Base-by-base conservation (phyloP, 441 rosid genomes). In the Erodium texanum region DNA sequence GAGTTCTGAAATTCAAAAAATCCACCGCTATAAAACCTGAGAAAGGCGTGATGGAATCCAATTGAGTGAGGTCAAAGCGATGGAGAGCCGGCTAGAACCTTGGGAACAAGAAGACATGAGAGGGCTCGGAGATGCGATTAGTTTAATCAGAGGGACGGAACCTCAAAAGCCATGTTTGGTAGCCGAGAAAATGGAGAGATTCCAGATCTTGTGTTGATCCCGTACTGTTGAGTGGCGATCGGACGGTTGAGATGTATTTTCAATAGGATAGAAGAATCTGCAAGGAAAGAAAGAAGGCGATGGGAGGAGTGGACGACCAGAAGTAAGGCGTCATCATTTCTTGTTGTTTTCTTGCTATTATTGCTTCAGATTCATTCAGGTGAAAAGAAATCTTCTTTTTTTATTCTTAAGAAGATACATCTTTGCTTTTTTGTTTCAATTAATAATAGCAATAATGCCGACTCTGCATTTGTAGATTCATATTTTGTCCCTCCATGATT, bases 61-160 rank as follows among this genome's bases (percentile, higher is more conserved):
- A 71, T 61, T 23, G 66, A 67, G 74, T 66, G 54, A 66, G 64
- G 75, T 72, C 70, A 75, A 77, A 56, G 43, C 2, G 69, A 29
- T 16, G 3, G 38, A 59, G 15, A 18, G 81, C 78, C 75, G 80
- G 82, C 80, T 20, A 61, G 34, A 27, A 36, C 41, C 41, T 36
- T 36, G 41, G 11, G 29, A 32, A 63, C 72, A 59, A 67, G 43
- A 68, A 27, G 76, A 78, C 82, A 75, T 6, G 27, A 0, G 24
- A 14, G 24, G 62, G 23, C 4, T 36, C 41, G 41, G 41, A 36
- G 41, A 36, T 36, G 10, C 7, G 24, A 70, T 65, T 61, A 67
- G 45, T 41, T 61, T 29, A 68, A 23, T 64, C 24, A 0, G 50
- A 58, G 61, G 3, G 41, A 19, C 65, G 41, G 43, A 2, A 2